Percentiles rank a stretch among this genome's conserved stretches.
Conservation (phyloP, 768 basidiomycete genomes). For the Dioszegia crocea region DNA sequence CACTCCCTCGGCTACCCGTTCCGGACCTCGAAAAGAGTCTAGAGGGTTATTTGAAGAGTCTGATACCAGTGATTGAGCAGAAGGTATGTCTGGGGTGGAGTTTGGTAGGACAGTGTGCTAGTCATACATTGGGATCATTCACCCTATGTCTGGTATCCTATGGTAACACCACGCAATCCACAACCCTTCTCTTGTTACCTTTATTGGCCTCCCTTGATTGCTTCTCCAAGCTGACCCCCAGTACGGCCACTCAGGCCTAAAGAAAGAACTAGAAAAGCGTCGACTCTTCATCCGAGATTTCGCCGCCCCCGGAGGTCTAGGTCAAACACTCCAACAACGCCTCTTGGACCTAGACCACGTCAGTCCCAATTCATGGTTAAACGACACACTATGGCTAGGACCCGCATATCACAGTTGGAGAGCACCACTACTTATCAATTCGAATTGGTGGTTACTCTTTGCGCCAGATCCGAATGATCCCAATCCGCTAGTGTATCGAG, state of each 20-base stretch:
- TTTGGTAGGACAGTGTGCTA: no score
- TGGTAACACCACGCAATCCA: no score
- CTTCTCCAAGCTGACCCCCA: constrained; percentile 51
- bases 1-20: constrained; percentile 71
- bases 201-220: no score
- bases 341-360: constrained; percentile 72
- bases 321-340: constrained; percentile 65
- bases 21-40: constrained; percentile 72
- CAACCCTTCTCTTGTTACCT: no score
- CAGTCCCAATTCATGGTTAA: constrained; percentile 88
- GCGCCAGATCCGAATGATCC: constrained; percentile 60
- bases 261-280: constrained; percentile 58
- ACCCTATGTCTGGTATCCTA: no score
- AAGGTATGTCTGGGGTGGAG: constrained; percentile 56
- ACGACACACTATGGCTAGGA: constrained; percentile 87
- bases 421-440: constrained; percentile 76
- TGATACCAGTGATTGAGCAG: constrained; percentile 74
- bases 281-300: constrained; percentile 66
- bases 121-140: no score
- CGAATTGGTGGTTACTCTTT: constrained; percentile 94
- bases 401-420: constrained; percentile 86
- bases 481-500: constrained; percentile 54
- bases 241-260: constrained; percentile 57
- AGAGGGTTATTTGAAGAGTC: constrained; percentile 68
- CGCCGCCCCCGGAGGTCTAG: constrained; percentile 59